Evolutionary conservation across 495 filamentous ascomycete genomes (phyloP).

Genomic region (Evernia prunastri): DNA sequence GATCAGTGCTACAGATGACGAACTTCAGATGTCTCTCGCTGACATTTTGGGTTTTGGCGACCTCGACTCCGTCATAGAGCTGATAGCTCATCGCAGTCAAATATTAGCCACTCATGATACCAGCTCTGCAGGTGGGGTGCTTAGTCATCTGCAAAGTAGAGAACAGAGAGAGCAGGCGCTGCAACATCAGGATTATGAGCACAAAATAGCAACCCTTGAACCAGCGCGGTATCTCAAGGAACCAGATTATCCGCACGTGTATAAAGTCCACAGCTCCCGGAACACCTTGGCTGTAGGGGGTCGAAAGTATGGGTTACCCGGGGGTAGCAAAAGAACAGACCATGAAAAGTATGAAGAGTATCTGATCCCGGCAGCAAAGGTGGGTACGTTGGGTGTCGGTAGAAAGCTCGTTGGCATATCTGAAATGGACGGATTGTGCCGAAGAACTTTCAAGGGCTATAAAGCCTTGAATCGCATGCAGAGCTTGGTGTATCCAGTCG

Average conservation of each 20-base stretch:
- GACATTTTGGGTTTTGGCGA: slow-evolving; percentile 92
- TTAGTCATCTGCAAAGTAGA: slow-evolving; percentile 60
- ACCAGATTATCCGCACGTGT: slow-evolving; percentile 84
- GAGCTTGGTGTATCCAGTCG: slow-evolving; percentile 89
- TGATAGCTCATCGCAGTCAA: slow-evolving; percentile 65
- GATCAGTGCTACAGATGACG: slow-evolving; percentile 50
- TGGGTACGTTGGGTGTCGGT: slow-evolving; percentile 63
- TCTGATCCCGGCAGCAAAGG: slow-evolving; percentile 70
- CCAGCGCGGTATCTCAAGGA: slow-evolving; percentile 55
- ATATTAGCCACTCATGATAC: slow-evolving; percentile 38
- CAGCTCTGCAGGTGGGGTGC: slow-evolving; percentile 44
- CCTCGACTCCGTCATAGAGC: slow-evolving; percentile 77
- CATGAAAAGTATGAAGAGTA: slow-evolving; percentile 80
- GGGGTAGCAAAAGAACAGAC: slow-evolving; percentile 55
- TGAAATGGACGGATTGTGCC: slow-evolving; percentile 83
- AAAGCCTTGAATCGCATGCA: slow-evolving; percentile 95
- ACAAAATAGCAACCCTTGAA: slow-evolving; percentile 68
- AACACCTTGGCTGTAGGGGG: slow-evolving; percentile 74
- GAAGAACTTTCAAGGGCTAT: slow-evolving; percentile 89
- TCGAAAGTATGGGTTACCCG: slow-evolving; percentile 66
- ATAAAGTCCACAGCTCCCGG: slow-evolving; percentile 70
- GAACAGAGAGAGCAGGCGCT: slow-evolving; percentile 72
- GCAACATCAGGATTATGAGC: slow-evolving; percentile 65
- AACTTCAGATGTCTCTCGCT: slow-evolving; percentile 80
- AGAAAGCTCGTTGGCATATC: slow-evolving; percentile 70